A percentile compares a stretch with the other conserved stretches of the same genome.
These are phyloP conservation scores for Mimosa bimucronata DNA, from an alignment of 306 rosid genomes.

Conservation along the genomic window DNA sequence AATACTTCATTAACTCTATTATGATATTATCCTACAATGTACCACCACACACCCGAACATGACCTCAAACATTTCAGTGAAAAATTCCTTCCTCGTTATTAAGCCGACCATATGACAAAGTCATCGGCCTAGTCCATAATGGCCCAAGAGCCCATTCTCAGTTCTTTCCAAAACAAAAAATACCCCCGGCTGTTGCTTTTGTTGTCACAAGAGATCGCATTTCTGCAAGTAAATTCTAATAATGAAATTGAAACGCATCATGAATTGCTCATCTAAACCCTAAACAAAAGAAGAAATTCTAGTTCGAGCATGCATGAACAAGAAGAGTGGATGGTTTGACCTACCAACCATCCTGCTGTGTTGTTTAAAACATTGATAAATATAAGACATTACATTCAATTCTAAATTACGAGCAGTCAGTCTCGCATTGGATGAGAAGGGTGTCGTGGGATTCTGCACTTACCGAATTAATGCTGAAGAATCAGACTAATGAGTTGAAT, in stretches of 20 bases:
- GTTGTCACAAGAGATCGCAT: background rate
- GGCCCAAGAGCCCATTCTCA: too few species aligned
- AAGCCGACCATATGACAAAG: too few species aligned
- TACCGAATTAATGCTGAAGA: background rate
- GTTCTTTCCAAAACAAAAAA: too few species aligned
- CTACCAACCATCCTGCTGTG: constrained; percentile 6
- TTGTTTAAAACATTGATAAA: background rate
- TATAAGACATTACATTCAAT: background rate
- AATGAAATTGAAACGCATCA: background rate
- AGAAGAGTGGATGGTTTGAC: background rate
- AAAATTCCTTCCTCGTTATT: too few species aligned
- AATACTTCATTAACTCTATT: too few species aligned
- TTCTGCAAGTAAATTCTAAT: background rate
- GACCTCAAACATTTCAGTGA: too few species aligned
- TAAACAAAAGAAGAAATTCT: background rate
- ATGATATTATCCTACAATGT: too few species aligned
- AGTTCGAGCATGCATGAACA: constrained; percentile 19
- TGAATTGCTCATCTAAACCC: background rate
- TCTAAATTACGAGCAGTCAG: background rate
- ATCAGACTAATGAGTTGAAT: background rate
- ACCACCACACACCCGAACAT: too few species aligned
- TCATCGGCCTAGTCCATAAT: too few species aligned
- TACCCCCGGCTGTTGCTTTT: too few species aligned
- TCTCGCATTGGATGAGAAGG: background rate
- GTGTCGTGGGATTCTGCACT: background rate